Evolutionary conservation across 306 rosid genomes (phyloP).

Genomic region (Cajanus cajan): DNA sequence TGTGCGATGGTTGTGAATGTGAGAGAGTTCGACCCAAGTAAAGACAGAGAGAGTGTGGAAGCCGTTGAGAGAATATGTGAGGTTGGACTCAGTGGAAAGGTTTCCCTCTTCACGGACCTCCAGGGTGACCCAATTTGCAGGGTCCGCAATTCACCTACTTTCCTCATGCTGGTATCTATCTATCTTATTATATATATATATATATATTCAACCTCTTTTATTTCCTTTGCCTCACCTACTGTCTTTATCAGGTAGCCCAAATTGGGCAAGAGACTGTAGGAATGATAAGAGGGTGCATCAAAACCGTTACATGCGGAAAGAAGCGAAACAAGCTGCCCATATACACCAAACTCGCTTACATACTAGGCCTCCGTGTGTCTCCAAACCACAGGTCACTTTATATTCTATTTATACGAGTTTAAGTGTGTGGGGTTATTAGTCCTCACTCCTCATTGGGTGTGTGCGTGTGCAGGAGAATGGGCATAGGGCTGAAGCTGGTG

Average conservation of each 20-base stretch:
- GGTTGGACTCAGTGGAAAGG: constrained; percentile 71
- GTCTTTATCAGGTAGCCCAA: constrained; percentile 68
- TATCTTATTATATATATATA: too few relatives aligned
- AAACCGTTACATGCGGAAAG: constrained; percentile 92
- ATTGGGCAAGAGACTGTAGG: constrained; percentile 69
- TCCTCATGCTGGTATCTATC: constrained; percentile 83
- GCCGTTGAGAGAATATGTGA: constrained; percentile 78
- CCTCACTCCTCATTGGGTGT: not conserved
- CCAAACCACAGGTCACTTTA: constrained; percentile 70
- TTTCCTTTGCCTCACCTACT: too few relatives aligned
- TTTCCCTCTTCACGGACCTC: constrained; percentile 89
- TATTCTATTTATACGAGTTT: too few relatives aligned
- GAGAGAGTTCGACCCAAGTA: constrained; percentile 66
- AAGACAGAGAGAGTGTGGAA: constrained; percentile 57
- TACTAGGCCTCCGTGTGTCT: constrained; percentile 87
- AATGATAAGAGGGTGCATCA: constrained; percentile 88
- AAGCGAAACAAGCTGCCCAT: constrained; percentile 65
- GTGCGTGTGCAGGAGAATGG: constrained; percentile 66
- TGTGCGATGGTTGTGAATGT: constrained; percentile 27
- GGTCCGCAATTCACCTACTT: constrained; percentile 93
- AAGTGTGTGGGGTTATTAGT: not conserved
- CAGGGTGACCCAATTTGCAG: constrained; percentile 93
- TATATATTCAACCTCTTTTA: too few relatives aligned
- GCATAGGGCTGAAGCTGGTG: constrained; percentile 76
- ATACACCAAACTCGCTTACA: constrained; percentile 72